These are phyloP conservation scores for Coemansia asiatica DNA, from an alignment of 192 early-diverging fungal species.

Conservation along the genomic window DNA sequence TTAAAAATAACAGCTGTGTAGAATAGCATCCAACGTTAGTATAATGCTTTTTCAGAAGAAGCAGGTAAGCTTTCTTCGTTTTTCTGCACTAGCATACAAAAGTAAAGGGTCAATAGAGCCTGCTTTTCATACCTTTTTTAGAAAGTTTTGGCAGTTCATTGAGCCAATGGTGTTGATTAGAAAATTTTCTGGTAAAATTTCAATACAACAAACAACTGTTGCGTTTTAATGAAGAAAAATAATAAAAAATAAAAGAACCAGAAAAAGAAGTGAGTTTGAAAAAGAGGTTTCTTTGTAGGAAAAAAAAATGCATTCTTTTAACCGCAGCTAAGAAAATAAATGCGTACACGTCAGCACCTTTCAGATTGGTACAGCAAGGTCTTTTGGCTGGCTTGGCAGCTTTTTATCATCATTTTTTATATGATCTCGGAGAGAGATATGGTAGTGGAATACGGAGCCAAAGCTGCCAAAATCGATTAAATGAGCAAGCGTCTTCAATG, in stretches of 20 bases:
- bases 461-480: no score
- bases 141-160: conserved; percentile 13
- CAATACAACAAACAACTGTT: neutral
- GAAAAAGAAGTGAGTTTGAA: neutral
- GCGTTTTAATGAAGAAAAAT: conserved; percentile 5
- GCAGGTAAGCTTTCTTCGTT: neutral
- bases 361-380: neutral
- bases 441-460: no score
- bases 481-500: neutral
- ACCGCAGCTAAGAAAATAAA: neutral
- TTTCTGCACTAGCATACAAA: no score
- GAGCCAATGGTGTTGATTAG: conserved; percentile 5
- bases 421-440: no score
- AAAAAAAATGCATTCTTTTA: neutral
- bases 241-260: neutral
- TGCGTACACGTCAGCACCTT: neutral
- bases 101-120: no score
- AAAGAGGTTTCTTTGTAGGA: neutral
- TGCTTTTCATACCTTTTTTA: conserved; percentile 18
- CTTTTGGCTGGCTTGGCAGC: neutral
- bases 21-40: no score
- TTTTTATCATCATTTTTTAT: no score
- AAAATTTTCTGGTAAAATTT: neutral
- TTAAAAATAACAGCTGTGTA: neutral
- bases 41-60: no score